Conservation (phyloP, 805 yeast species). For the Suhomyces sp. region DNA sequence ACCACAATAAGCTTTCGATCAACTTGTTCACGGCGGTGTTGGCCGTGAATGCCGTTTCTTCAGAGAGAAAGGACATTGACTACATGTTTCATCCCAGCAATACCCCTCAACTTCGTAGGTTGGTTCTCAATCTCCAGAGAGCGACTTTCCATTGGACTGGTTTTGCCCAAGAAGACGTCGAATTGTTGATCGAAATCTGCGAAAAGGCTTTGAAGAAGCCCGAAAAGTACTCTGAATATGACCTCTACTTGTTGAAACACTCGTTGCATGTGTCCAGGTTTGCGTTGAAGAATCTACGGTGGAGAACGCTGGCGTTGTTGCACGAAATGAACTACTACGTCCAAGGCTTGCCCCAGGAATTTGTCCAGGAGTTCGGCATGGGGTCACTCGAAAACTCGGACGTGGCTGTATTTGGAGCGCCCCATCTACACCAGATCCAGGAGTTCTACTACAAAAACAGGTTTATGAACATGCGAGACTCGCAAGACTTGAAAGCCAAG, state of each 20-base stretch:
- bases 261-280: conserved; percentile 45
- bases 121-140: conserved; percentile 60
- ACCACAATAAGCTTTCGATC: conserved; percentile 57
- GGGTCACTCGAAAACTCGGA: conserved; percentile 28
- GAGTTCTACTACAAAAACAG: conserved; percentile 53
- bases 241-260: conserved; percentile 38
- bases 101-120: conserved; percentile 49
- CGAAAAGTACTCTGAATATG: conserved; percentile 32
- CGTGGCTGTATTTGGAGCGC: conserved; percentile 48
- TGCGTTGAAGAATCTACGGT: conserved; percentile 51
- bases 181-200: conserved; percentile 49
- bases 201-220: conserved; percentile 38
- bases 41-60: conserved; percentile 71
- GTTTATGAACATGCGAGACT: conserved; percentile 31
- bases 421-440: conserved; percentile 52
- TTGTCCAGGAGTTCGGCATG: conserved; percentile 42
- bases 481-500: conserved; percentile 25
- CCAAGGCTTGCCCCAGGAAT: conserved; percentile 40
- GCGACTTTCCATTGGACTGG: conserved; percentile 79
- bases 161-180: conserved; percentile 56
- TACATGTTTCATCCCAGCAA: conserved; percentile 69
- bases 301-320: conserved; percentile 55
- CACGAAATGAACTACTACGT: conserved; percentile 68
- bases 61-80: conserved; percentile 63
- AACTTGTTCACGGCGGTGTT: conserved; percentile 65